These are phyloP conservation scores for Cordyceps cicadae DNA, from an alignment of 2,329 filamentous ascomycete species.

Conservation along the genomic window DNA sequence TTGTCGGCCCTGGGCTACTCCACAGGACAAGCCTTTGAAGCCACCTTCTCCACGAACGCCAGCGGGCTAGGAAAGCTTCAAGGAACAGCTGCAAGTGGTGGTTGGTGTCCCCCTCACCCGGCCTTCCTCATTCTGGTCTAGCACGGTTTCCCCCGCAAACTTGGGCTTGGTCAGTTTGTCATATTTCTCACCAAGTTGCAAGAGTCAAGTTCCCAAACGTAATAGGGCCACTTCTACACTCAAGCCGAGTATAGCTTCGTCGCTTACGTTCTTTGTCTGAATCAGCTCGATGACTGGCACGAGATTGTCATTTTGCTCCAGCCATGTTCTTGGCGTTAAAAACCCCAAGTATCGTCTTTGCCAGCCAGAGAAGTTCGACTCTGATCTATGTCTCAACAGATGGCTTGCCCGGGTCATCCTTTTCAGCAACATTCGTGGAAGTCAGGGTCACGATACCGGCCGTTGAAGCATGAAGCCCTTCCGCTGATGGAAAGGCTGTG, in stretches of 20 bases:
- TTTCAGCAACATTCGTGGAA: no score
- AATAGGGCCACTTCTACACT: not conserved
- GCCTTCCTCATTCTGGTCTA: constrained; percentile 3
- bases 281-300: not conserved
- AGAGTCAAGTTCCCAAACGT: constrained; percentile 4
- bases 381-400: not conserved
- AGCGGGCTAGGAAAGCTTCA: not conserved
- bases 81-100: not conserved
- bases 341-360: not conserved
- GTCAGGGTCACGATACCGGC: no score
- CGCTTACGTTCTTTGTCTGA: not conserved
- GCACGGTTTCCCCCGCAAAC: constrained; percentile 8
- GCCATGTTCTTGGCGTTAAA: not conserved
- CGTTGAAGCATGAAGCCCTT: not conserved
- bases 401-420: not conserved
- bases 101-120: not conserved
- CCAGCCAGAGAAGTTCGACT: not conserved
- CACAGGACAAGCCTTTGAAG: not conserved
- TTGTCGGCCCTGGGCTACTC: not conserved
- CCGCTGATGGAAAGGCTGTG: not conserved
- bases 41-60: not conserved
- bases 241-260: not conserved
- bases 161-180: not conserved
- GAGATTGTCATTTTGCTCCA: not conserved
- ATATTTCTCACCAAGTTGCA: constrained; percentile 4